phyloP scores from a whole-genome alignment of 352 stramenopile species.

The Pythium myriotylum region DNA sequence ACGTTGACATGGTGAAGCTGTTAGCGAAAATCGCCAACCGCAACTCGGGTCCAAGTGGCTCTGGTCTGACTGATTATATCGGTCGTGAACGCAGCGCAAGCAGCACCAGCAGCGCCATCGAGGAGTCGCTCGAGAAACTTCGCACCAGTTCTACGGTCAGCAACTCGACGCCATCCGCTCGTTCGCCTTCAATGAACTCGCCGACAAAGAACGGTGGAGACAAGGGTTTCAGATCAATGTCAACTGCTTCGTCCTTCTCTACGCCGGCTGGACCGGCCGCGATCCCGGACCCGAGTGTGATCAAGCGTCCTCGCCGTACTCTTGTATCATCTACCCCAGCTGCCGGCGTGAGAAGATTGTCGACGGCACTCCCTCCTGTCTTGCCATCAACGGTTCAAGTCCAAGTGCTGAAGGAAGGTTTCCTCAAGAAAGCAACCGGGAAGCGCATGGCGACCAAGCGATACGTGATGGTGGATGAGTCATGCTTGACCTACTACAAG shows the following conservation, averaged over 20 bases:
- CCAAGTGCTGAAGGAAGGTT: conserved; percentile 82
- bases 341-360: conserved; percentile 44
- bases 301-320: conserved; percentile 48
- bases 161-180: conserved; percentile 21
- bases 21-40: conserved; percentile 85
- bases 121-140: conserved; percentile 55
- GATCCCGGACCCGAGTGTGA: conserved; percentile 11
- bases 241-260: conserved; percentile 30
- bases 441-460: conserved; percentile 85
- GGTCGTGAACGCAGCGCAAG: conserved; percentile 65
- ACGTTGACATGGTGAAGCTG: conserved; percentile 87
- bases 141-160: conserved; percentile 34
- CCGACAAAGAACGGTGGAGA: conserved; percentile 21
- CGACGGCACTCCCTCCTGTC: conserved; percentile 52
- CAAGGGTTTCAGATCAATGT: conserved; percentile 27
- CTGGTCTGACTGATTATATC: conserved; percentile 40
- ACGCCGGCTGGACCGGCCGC: conserved; percentile 21
- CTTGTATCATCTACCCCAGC: conserved; percentile 65
- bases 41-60: conserved; percentile 58
- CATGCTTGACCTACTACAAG: conserved; percentile 88
- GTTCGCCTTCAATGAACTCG: conserved; percentile 12
- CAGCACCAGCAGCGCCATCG: conserved; percentile 57
- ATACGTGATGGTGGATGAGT: conserved; percentile 87
- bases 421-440: conserved; percentile 80
- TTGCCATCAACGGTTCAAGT: conserved; percentile 72